Conservation (phyloP, 2,329 filamentous ascomycete genomes). For the Neobulgaria alba region DNA sequence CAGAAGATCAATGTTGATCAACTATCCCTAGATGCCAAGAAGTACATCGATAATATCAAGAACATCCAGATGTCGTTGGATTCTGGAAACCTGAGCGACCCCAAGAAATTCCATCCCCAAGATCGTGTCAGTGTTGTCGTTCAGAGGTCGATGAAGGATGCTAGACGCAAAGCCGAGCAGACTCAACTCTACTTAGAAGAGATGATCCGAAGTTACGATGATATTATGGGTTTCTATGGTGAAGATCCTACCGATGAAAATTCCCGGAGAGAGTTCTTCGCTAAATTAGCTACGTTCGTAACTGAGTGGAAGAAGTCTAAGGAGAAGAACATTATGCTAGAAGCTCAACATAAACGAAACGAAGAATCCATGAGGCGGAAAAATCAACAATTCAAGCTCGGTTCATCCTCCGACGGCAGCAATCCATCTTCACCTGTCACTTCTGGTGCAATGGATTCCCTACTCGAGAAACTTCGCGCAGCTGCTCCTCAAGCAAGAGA, state of each 20-base stretch:
- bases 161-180: slow-evolving; percentile 89
- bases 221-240: slow-evolving; percentile 94
- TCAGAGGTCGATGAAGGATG: slow-evolving; percentile 93
- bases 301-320: slow-evolving; percentile 92
- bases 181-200: slow-evolving; percentile 90
- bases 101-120: slow-evolving; percentile 96
- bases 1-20: slow-evolving; percentile 96
- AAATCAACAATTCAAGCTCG: slow-evolving; percentile 56
- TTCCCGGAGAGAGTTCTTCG: slow-evolving; percentile 89
- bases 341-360: slow-evolving; percentile 76
- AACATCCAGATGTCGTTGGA: slow-evolving; percentile 91
- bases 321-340: slow-evolving; percentile 79
- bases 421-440: slow-evolving; percentile 57
- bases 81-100: slow-evolving; percentile 86
- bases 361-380: slow-evolving; percentile 92
- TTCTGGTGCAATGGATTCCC: slow-evolving; percentile 89
- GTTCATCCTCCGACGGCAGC: slow-evolving; percentile 31
- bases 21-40: slow-evolving; percentile 76
- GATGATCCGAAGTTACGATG: slow-evolving; percentile 83
- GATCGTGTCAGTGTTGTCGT: slow-evolving; percentile 90
- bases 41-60: slow-evolving; percentile 89
- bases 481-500: slow-evolving; percentile 86
- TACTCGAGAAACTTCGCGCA: slow-evolving; percentile 89
- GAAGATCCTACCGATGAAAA: slow-evolving; percentile 90
- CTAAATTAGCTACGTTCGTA: slow-evolving; percentile 85